These are phyloP conservation scores for Sporisorium sorghi DNA, from an alignment of 1,284 basidiomycete genomes.

Conservation along the genomic window DNA sequence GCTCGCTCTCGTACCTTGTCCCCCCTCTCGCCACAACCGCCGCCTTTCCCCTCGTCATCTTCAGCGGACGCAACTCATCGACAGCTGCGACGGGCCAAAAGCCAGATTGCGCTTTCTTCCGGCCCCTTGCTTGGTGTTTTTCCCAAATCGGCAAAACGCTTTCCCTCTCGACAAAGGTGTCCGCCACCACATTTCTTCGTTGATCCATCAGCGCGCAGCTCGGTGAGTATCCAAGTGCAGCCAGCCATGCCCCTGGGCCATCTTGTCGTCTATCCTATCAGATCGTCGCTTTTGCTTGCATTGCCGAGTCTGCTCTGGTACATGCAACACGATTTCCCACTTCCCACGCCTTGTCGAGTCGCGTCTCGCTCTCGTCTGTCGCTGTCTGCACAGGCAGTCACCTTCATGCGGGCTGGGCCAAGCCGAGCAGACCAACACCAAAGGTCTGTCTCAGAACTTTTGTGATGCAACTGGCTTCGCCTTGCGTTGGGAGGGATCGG, in stretches of 20 bases:
- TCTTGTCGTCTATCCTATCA: background rate
- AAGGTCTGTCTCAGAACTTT: background rate
- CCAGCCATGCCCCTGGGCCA: background rate
- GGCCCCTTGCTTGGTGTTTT: conserved; percentile 3
- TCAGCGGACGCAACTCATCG: no score
- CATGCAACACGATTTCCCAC: background rate
- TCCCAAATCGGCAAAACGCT: conserved; percentile 2
- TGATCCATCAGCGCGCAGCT: no score
- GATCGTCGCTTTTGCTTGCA: conserved; percentile 2
- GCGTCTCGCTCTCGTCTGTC: background rate
- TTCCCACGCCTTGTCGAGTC: background rate
- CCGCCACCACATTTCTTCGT: no score
- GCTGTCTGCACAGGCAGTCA: no score
- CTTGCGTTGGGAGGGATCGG: background rate
- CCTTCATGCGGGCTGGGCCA: background rate
- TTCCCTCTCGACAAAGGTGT: background rate
- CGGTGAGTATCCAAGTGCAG: background rate
- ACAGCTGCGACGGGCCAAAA: background rate
- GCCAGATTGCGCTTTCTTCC: background rate
- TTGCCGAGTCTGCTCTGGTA: background rate
- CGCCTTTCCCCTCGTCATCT: background rate
- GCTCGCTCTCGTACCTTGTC: conserved; percentile 13
- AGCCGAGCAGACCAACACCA: background rate
- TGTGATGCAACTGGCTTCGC: background rate
- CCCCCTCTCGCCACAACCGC: no score